A percentile compares a stretch with the other conserved stretches of the same genome.
phyloP scores from a whole-genome alignment of 2,329 filamentous ascomycete species.

The Nothophaeocryptopus gaeumannii region DNA sequence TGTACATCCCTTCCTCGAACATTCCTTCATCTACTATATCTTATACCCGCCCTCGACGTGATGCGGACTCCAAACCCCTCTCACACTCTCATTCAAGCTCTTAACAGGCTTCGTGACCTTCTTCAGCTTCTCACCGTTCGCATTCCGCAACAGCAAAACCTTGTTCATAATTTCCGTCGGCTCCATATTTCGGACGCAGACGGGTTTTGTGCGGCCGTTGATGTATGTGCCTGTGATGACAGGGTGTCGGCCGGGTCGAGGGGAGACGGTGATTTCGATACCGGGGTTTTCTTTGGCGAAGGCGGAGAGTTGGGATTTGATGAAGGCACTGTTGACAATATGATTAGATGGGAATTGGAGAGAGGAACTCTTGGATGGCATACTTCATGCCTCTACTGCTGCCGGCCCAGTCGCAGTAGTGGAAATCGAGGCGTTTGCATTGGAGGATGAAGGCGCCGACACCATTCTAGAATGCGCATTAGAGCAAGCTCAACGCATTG shows the following conservation, averaged over 20 bases:
- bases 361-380: not conserved
- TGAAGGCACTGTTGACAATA: conserved; percentile 62
- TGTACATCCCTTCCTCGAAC: not conserved
- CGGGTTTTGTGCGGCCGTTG: conserved; percentile 79
- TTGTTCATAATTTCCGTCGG: conserved; percentile 78
- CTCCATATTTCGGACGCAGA: conserved; percentile 86
- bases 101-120: conserved; percentile 57
- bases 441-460: conserved; percentile 94
- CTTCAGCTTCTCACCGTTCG: conserved; percentile 71
- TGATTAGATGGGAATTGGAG: not conserved
- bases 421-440: conserved; percentile 92
- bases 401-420: conserved; percentile 95
- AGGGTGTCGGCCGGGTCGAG: conserved; percentile 84
- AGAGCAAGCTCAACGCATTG: not conserved
- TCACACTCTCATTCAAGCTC: conserved; percentile 62
- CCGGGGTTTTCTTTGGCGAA: conserved; percentile 82
- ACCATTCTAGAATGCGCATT: conserved; percentile 68
- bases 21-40: conserved; percentile 36
- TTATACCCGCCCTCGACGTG: conserved; percentile 53
- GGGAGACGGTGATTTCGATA: conserved; percentile 88
- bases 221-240: conserved; percentile 88
- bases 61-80: conserved; percentile 64
- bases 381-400: conserved; percentile 94
- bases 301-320: conserved; percentile 69
- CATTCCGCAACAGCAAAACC: conserved; percentile 67